Base-by-base conservation (phyloP, 768 basidiomycete species). In the Pleurotus eryngii region DNA sequence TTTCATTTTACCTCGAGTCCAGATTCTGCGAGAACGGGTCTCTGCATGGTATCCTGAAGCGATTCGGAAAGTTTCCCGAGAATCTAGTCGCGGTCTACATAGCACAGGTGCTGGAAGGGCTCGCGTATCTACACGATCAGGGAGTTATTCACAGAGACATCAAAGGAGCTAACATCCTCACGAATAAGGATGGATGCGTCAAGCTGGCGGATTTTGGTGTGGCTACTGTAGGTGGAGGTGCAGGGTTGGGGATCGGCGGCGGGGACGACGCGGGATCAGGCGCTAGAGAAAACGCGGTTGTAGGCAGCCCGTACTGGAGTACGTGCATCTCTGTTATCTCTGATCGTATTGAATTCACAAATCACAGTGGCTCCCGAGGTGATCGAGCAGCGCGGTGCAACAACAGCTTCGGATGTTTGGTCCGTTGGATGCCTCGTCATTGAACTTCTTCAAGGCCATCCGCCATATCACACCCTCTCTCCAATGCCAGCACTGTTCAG, bases 201-300 rank as follows among this genome's bases (percentile, higher is more conserved):
- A 99, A 98, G 72, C 81, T 99, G n/a, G 97, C 97, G 11, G 97
- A 99, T 72, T 99, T 99, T 67, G 97, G 97, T 50, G 97, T 99
- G 17, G 94, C 95, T 9, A 89, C 51, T n/a, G 51, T 54, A 15
- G 51, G 51, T 3, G 51, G 51, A 18, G 51, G 51, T 11, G 39
- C 51, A 7, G 51, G 51, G 4, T 38, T 54, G 15, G 51, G 51
- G 11, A 54, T 54, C 39, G 51, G 51, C 3, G 51, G 87, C 55
- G 85, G 81, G 45, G 85, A 90, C 8, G 84, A 87, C 22, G 81
- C 86, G 0, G 88, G 84, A 9, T 87, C 84, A 9, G 51, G 51
- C 9, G 86, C 86, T 20, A 82, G 82, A 46, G 92, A 97, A 68
- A 90, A 89, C 64, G 91, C 93, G 9, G 96, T 99, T 2, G 96